Evolutionary conservation across 2,329 filamentous ascomycete species (phyloP).

Genomic region (Xylariaceae sp.): DNA sequence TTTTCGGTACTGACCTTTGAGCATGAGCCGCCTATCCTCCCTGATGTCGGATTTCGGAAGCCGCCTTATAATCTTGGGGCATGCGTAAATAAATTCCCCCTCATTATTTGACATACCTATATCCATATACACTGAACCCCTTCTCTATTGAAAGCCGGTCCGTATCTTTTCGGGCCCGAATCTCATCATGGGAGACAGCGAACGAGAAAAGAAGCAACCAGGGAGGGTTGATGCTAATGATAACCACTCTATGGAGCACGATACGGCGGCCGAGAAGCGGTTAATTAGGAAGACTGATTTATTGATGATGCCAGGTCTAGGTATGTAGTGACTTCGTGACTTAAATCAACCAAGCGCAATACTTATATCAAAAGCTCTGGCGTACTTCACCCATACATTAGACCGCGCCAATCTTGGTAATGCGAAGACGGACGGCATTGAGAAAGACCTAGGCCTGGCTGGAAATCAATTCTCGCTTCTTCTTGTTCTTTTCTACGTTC

Average conservation of each 20-base stretch:
- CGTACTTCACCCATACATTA: conserved; percentile 19
- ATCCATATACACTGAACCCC: too few relatives aligned
- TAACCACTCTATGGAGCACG: conserved; percentile 5
- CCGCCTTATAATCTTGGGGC: too few relatives aligned
- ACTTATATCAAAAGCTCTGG: conserved; percentile 12
- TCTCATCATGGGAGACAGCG: conserved; percentile 6
- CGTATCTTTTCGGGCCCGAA: not conserved
- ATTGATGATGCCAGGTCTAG: conserved; percentile 22
- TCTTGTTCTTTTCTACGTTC: conserved; percentile 54
- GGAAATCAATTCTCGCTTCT: conserved; percentile 48
- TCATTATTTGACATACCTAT: too few relatives aligned
- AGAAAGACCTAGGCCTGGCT: conserved; percentile 44
- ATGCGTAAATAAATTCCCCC: too few relatives aligned
- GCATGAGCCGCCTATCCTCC: not conserved
- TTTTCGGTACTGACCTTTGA: not conserved
- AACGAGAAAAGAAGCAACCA: conserved; percentile 13
- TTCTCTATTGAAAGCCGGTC: not conserved
- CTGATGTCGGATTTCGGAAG: too few relatives aligned
- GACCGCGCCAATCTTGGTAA: conserved; percentile 47
- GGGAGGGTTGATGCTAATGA: conserved; percentile 3
- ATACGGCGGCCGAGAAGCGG: conserved; percentile 14
- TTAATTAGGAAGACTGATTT: conserved; percentile 23
- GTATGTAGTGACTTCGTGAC: conserved; percentile 3
- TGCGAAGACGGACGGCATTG: conserved; percentile 50
- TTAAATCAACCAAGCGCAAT: not conserved